phyloP scores from a whole-genome alignment of 495 filamentous ascomycete species.

The Aspergillus baeticus region DNA sequence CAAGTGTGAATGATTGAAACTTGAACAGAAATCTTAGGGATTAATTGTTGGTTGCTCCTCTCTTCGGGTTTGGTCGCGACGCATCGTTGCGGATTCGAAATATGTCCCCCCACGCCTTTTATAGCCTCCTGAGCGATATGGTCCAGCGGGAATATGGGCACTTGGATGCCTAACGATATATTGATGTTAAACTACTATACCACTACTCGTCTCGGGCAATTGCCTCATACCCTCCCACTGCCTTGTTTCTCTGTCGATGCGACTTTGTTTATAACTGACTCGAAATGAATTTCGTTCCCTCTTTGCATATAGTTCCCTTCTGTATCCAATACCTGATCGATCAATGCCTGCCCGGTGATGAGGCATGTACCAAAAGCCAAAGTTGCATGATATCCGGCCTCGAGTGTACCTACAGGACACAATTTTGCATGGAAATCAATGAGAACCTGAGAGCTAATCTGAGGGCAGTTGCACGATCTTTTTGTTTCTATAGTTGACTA shows the following conservation, averaged over 20 bases:
- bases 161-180: too few species aligned
- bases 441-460: conserved; percentile 61
- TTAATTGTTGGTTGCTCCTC: neutral
- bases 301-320: neutral
- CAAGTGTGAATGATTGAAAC: conserved; percentile 41
- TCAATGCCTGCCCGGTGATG: conserved; percentile 43
- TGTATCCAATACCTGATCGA: neutral
- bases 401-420: conserved; percentile 7
- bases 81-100: too few species aligned
- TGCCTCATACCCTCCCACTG: too few species aligned
- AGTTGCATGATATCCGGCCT: conserved; percentile 51
- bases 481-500: neutral
- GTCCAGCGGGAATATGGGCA: too few species aligned
- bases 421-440: conserved; percentile 43
- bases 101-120: too few species aligned
- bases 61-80: neutral
- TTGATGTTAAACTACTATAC: too few species aligned
- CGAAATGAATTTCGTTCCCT: neutral
- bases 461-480: conserved; percentile 33
- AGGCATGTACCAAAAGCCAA: conserved; percentile 55
- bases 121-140: too few species aligned
- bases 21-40: conserved; percentile 52
- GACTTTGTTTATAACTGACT: neutral
- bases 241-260: neutral
- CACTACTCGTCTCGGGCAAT: too few species aligned